Conservation (phyloP, 192 early-diverging fungal genomes). For the Backusella liffmaniae region DNA sequence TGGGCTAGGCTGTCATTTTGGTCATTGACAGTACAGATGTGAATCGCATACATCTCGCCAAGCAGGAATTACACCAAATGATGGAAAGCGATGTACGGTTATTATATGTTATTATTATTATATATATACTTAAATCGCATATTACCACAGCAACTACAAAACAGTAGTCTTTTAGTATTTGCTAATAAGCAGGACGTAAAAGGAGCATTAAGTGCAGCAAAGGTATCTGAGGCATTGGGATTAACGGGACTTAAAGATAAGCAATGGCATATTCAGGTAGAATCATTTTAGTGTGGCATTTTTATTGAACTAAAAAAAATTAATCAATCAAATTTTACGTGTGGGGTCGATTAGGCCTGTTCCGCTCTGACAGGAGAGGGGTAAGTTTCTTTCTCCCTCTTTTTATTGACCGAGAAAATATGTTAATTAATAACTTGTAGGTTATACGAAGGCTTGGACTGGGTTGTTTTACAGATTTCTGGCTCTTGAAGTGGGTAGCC, state of each 20-base stretch:
- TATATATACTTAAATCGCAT: neutral
- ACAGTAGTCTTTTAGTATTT: slow-evolving; percentile 60
- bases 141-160: slow-evolving; percentile 46
- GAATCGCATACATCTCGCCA: slow-evolving; percentile 60
- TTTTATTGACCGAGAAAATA: neutral
- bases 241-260: slow-evolving; percentile 59
- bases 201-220: slow-evolving; percentile 57
- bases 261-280: slow-evolving; percentile 73
- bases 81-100: slow-evolving; percentile 60
- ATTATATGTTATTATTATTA: neutral
- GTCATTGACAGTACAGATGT: slow-evolving; percentile 70
- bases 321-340: neutral
- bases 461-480: slow-evolving; percentile 55
- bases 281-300: neutral
- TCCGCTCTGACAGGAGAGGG: slow-evolving; percentile 68
- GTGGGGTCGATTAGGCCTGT: slow-evolving; percentile 43
- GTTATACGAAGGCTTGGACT: slow-evolving; percentile 57
- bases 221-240: slow-evolving; percentile 62
- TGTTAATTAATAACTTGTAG: slow-evolving; percentile 27
- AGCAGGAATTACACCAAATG: slow-evolving; percentile 63
- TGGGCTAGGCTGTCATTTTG: slow-evolving; percentile 61
- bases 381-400: slow-evolving; percentile 33
- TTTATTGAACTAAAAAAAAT: neutral
- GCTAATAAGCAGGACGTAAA: slow-evolving; percentile 73
- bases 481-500: neutral